Base-by-base conservation (phyloP, 2,329 filamentous ascomycete genomes). In the Pyrenochaeta sp. region DNA sequence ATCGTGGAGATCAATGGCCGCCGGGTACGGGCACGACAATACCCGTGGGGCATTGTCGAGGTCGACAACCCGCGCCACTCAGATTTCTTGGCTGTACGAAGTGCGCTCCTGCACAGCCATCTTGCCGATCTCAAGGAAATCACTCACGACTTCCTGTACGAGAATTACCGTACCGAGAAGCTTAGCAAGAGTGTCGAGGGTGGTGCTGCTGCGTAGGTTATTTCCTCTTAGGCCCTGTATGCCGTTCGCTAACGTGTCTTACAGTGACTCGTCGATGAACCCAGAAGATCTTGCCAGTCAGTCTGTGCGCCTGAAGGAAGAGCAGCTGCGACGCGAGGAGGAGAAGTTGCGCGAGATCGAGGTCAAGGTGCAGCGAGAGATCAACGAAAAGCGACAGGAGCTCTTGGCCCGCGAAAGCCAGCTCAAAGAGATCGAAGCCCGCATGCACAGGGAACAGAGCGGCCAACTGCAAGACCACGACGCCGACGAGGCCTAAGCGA, bases 111-210 rank as follows among this genome's bases (percentile, higher is more conserved):
- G 62, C 95, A 99, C 86, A 97, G 93, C 82, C 95, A 99, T 84
- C 84, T 99, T 77, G 95, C 95, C 61, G 95, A 99, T 80, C 84
- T 99, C 74, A 99, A 99, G 89, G 95, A 99, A 81, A 99, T 99
- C 77, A 99, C 95, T 51, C 95, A 99, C 81, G 95, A 99, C 81
- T 99, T 99, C 90, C 85, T 99, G 66, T 99, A 99, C 83, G 95
- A 99, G 81, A 99, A 99, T 84, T 99, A 99, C 87, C 93, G 95
- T 92, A 99, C 95, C 76, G 95, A 99, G 91, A 98, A 98, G 86
- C 91, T 99, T 73, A 96, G 92, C 85, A 99, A 98, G 92, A 97
- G 93, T 79, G 95, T 99, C 71, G 93, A 97, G 77, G 92, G 92
- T 79, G 91, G 91, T 82, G 86, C 88, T 81, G 87, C 88, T 87